Evolutionary conservation across 2,329 filamentous ascomycete species (phyloP).

Genomic region (Phaeomoniella chlamydospora): DNA sequence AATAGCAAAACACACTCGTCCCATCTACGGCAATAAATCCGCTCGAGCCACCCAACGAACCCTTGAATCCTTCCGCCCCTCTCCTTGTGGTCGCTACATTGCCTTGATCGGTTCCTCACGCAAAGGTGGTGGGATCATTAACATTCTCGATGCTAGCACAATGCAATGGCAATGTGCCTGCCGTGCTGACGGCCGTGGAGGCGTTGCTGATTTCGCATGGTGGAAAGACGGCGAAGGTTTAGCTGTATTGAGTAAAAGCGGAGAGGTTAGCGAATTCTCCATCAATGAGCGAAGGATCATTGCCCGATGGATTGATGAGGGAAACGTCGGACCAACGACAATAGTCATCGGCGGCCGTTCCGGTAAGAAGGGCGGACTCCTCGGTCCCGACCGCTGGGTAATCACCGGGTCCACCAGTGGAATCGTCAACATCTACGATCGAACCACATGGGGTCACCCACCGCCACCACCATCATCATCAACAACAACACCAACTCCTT

Average conservation of each 20-base stretch:
- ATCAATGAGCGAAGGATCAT: constrained; percentile 54
- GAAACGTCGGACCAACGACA: constrained; percentile 71
- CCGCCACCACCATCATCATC: not conserved
- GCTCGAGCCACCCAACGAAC: constrained; percentile 43
- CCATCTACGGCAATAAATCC: constrained; percentile 35
- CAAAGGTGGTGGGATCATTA: constrained; percentile 80
- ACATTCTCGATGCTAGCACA: constrained; percentile 64
- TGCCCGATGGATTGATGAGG: constrained; percentile 79
- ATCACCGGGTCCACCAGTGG: constrained; percentile 75
- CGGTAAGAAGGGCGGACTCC: constrained; percentile 1
- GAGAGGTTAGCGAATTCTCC: constrained; percentile 82
- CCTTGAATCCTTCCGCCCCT: constrained; percentile 84
- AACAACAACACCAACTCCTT: no score
- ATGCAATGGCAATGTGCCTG: constrained; percentile 80
- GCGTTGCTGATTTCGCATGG: constrained; percentile 85
- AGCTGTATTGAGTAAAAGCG: constrained; percentile 69
- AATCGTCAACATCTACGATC: constrained; percentile 88
- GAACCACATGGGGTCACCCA: constrained; percentile 42
- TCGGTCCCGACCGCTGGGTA: constrained; percentile 76
- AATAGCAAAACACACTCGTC: constrained; percentile 69
- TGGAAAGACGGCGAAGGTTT: constrained; percentile 75
- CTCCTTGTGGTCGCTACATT: constrained; percentile 75
- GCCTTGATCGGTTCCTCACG: constrained; percentile 64
- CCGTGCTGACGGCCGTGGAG: constrained; percentile 65
- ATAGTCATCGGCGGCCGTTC: constrained; percentile 52